A percentile compares a stretch with the other conserved stretches of the same genome.
Conservation (phyloP, 208 protist species). For the Leishmania braziliensis region DNA sequence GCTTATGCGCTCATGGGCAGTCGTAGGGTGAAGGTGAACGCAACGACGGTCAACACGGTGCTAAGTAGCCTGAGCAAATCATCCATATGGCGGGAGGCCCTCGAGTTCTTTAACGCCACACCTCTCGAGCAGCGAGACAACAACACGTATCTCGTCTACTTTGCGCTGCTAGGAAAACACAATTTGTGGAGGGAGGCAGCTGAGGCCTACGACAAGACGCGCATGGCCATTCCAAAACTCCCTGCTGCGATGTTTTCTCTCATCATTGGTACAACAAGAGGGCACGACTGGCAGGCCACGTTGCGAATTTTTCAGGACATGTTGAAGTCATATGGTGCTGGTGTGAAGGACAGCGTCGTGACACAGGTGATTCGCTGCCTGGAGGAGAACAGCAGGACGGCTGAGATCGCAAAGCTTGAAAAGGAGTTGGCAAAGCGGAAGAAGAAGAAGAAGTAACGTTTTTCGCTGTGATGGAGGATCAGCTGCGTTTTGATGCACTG, state of each 20-base stretch:
- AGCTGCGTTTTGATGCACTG: neutral
- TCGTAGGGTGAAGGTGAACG: conserved; percentile 50
- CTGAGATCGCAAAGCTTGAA: conserved; percentile 76
- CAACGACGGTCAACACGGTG: conserved; percentile 83
- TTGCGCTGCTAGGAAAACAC: conserved; percentile 76
- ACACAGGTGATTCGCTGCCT: conserved; percentile 77
- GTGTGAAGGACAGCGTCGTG: conserved; percentile 76
- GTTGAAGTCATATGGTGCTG: conserved; percentile 63
- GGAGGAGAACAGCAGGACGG: conserved; percentile 60
- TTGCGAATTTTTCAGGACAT: conserved; percentile 74
- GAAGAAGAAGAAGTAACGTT: conserved; percentile 55
- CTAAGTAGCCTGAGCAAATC: conserved; percentile 74
- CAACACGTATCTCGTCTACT: conserved; percentile 79
- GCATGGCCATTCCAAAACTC: conserved; percentile 41
- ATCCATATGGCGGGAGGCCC: conserved; percentile 49
- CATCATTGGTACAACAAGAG: conserved; percentile 55
- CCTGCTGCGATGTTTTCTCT: conserved; percentile 69
- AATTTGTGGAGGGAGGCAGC: conserved; percentile 64
- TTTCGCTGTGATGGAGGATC: neutral
- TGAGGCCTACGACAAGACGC: conserved; percentile 59
- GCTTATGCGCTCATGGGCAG: conserved; percentile 57
- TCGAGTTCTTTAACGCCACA: conserved; percentile 62
- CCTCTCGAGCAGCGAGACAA: conserved; percentile 44
- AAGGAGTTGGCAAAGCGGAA: conserved; percentile 68
- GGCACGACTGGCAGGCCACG: conserved; percentile 71